These are phyloP conservation scores for Wickerhamomyces rabaulensis DNA, from an alignment of 805 yeast species.

Conservation along the genomic window DNA sequence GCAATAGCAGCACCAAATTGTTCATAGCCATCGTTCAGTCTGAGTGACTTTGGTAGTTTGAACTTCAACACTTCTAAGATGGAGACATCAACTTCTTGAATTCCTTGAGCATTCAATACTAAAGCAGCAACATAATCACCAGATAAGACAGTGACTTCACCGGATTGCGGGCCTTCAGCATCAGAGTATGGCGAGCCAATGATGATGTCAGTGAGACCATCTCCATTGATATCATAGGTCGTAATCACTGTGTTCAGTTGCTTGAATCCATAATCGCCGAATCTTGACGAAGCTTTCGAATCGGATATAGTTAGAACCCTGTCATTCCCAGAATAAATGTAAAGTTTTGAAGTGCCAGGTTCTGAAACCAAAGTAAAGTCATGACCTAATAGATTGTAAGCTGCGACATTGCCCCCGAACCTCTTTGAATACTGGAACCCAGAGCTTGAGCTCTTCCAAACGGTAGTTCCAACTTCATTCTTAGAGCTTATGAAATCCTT, in stretches of 20 bases:
- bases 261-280: conserved; percentile 39
- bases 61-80: not conserved
- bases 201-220: conserved; percentile 36
- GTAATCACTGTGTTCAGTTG: conserved; percentile 33
- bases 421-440: conserved; percentile 23
- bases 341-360: conserved; percentile 46
- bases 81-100: conserved; percentile 8
- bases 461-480: not conserved
- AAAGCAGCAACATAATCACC: conserved; percentile 18
- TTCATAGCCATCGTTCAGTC: conserved; percentile 29
- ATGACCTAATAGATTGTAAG: conserved; percentile 23
- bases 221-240: conserved; percentile 31
- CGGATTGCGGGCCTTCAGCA: conserved; percentile 28
- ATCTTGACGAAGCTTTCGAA: conserved; percentile 18
- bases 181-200: conserved; percentile 42
- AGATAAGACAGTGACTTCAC: conserved; percentile 30
- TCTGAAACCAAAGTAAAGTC: conserved; percentile 41
- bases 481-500: conserved; percentile 17
- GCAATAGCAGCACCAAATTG: conserved; percentile 37
- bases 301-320: conserved; percentile 25
- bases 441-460: not conserved
- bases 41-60: conserved; percentile 15
- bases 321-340: conserved; percentile 28
- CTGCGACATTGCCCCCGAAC: conserved; percentile 39
- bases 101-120: conserved; percentile 3